phyloP scores from a whole-genome alignment of 768 basidiomycete genomes.

The Auricularia cornea region DNA sequence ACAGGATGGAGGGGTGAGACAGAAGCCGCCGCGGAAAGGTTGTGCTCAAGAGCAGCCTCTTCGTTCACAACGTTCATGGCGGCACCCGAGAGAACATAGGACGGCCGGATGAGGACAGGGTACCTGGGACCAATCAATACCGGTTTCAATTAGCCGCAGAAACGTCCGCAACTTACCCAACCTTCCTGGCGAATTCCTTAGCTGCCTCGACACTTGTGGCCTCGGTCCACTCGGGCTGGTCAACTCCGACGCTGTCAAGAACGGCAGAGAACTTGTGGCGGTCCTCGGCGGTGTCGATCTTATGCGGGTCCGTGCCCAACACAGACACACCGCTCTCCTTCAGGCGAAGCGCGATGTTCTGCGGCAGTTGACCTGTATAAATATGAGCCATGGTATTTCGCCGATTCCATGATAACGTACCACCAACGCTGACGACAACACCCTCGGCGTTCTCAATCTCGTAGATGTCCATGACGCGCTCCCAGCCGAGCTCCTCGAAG shows the following conservation, averaged over 20 bases:
- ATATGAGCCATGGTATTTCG: no score
- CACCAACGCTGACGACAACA: constrained; percentile 94
- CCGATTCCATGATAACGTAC: no score
- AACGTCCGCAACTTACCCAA: constrained; percentile 44
- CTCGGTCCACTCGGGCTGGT: constrained; percentile 95
- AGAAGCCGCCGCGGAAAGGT: constrained; percentile 90
- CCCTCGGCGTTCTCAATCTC: constrained; percentile 90
- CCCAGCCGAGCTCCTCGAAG: constrained; percentile 96
- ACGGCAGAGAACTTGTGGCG: constrained; percentile 98
- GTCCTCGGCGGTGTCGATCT: constrained; percentile 96
- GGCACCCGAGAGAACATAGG: constrained; percentile 96
- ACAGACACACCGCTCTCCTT: constrained; percentile 88
- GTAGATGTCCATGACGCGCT: constrained; percentile 99
- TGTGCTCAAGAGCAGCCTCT: constrained; percentile 81
- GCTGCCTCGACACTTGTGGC: constrained; percentile 83
- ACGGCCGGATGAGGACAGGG: constrained; percentile 95
- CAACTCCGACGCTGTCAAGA: constrained; percentile 88
- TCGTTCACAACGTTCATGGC: constrained; percentile 99
- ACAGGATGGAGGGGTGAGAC: constrained; percentile 97
- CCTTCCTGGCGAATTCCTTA: constrained; percentile 81
- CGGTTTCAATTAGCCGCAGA: not conserved
- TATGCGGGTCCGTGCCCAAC: constrained; percentile 89
- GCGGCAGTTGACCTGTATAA: constrained; percentile 81
- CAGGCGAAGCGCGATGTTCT: constrained; percentile 95
- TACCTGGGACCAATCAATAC: constrained; percentile 44